Evolutionary conservation across 176 grass and related monocot species (phyloP), one percentile per base, ranked within the genome.

Genomic region (Oryza meridionalis): DNA sequence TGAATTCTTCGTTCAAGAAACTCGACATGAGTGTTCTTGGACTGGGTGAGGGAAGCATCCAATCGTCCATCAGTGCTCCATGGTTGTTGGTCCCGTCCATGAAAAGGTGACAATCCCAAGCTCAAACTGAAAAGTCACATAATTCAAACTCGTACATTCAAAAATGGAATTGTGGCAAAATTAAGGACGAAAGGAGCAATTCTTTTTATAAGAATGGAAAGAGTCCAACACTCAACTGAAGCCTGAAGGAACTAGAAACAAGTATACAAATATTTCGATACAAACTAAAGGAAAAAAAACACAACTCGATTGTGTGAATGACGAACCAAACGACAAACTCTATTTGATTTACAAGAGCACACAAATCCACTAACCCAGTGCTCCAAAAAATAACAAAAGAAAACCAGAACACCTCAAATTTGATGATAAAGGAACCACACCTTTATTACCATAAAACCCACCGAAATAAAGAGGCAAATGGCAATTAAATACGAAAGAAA

Each of bases 21-120:
- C 72, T 93, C 10, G 90, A 84, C 73, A 92, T 65, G 5, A 90
- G 83, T 69, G 85, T 90, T 81, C 87, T 91, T 83, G 93, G 85
- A 65, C 73, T 95, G 25, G 87, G 91, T 76, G 87, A 90, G 15
- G 89, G 89, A 86, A 87, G 81, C 84, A 85, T 85, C 93, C 91
- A 93, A 71, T 98, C 91, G 27, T 89, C 89, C 70, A 88, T 81
- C 64, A 90, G 73, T 67, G 90, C 50, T 5, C 65, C 61, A 72
- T 75, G 70, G 25, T 77, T 84, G 67, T 72, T 61, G 5, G 84
- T 70, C 67, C 77, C 77, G 7, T 81, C 26, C 90, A 92, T 85
- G 66, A 21, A 58, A 32, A 29, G 35, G 76, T 43, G 42, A 71
- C 1, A 68, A 74, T 24, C 13, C 14, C 31, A 70, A 78, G 44